Conservation (phyloP, 2,329 filamentous ascomycete genomes). For the Mollisiaceae sp. region DNA sequence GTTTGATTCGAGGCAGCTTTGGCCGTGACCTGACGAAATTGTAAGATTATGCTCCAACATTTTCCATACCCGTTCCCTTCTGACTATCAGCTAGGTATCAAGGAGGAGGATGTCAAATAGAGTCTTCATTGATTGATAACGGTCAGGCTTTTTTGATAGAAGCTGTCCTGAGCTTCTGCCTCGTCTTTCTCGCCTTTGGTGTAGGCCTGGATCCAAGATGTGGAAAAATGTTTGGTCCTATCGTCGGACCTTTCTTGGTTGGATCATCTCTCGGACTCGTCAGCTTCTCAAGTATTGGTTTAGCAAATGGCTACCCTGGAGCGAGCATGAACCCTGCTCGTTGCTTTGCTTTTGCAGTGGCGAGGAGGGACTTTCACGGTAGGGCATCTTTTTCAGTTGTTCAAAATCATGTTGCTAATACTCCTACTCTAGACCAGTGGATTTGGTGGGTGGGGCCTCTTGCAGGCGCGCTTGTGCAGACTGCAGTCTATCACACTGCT, state of each 20-base stretch:
- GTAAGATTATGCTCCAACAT: slow-evolving; percentile 39
- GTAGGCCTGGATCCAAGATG: slow-evolving; percentile 59
- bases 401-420: not conserved
- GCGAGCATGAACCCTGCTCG: slow-evolving; percentile 48
- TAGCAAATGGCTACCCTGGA: slow-evolving; percentile 46
- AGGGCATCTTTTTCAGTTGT: slow-evolving; percentile 6
- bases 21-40: slow-evolving; percentile 40
- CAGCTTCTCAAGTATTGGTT: slow-evolving; percentile 46
- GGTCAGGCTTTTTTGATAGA: slow-evolving; percentile 56
- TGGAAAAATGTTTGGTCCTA: slow-evolving; percentile 53
- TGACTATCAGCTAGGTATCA: slow-evolving; percentile 33
- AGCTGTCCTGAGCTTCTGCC: slow-evolving; percentile 51
- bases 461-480: slow-evolving; percentile 39
- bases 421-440: slow-evolving; percentile 42
- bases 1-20: slow-evolving; percentile 46
- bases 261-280: slow-evolving; percentile 47
- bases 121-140: slow-evolving; percentile 34
- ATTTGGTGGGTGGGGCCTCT: slow-evolving; percentile 47
- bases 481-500: slow-evolving; percentile 40
- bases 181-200: slow-evolving; percentile 58
- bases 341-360: slow-evolving; percentile 51
- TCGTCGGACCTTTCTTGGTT: slow-evolving; percentile 55
- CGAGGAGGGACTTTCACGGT: slow-evolving; percentile 36
- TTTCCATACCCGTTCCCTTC: slow-evolving; percentile 22
- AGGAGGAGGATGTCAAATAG: slow-evolving; percentile 42